Conservation (phyloP, 1,139 yeast species). For the Suhomyces atakaporum region DNA sequence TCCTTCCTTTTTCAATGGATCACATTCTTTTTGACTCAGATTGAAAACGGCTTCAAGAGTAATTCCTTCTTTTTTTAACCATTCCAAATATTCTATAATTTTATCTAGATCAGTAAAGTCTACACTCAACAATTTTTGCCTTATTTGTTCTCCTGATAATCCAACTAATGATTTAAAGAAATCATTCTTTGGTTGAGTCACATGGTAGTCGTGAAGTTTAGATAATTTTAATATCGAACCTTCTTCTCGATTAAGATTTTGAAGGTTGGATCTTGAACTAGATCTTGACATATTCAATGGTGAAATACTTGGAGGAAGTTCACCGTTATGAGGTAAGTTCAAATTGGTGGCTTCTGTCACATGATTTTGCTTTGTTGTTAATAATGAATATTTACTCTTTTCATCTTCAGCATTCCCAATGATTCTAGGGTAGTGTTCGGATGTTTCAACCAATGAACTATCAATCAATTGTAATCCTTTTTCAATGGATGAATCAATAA, state of each 20-base stretch:
- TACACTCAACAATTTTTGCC: constrained; percentile 46
- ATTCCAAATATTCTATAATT: constrained; percentile 50
- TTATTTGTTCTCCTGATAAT: constrained; percentile 55
- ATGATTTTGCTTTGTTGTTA: constrained; percentile 1
- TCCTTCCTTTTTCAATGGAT: constrained; percentile 14
- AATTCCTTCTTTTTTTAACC: constrained; percentile 53
- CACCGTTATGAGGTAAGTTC: constrained; percentile 9
- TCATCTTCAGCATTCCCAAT: constrained; percentile 21
- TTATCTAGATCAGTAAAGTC: constrained; percentile 56
- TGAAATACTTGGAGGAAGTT: constrained; percentile 21
- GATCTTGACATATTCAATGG: constrained; percentile 37
- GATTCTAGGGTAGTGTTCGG: constrained; percentile 1
- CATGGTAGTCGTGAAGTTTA: constrained; percentile 31
- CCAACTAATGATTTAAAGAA: constrained; percentile 24
- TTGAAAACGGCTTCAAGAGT: constrained; percentile 53
- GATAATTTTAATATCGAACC: constrained; percentile 43
- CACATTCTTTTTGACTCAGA: constrained; percentile 15
- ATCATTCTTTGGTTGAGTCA: constrained; percentile 14
- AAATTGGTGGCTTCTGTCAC: neutral
- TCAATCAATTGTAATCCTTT: constrained; percentile 61
- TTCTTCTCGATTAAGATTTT: constrained; percentile 40
- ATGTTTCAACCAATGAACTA: constrained; percentile 29
- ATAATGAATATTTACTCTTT: constrained; percentile 16
- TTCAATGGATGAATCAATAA: constrained; percentile 68
- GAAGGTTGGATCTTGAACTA: constrained; percentile 39